phyloP scores from a whole-genome alignment of 208 protist genomes.

The Entamoeba histolytica region DNA sequence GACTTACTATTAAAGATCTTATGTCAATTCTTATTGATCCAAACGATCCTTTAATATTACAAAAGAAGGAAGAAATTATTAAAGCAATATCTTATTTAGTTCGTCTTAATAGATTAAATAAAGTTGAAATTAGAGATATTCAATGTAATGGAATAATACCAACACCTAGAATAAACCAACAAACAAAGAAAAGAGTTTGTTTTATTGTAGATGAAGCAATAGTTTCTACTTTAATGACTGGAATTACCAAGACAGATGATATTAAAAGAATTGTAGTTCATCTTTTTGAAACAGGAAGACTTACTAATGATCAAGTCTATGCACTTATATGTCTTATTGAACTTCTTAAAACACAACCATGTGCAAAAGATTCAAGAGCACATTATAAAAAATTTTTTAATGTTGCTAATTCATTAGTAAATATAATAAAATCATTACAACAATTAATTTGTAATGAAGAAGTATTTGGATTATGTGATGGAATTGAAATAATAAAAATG shows the following conservation, averaged over 20 bases:
- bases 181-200: neutral
- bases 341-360: neutral
- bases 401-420: neutral
- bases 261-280: neutral
- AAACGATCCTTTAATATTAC: neutral
- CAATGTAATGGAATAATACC: neutral
- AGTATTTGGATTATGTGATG: neutral
- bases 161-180: neutral
- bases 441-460: neutral
- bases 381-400: neutral
- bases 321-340: neutral
- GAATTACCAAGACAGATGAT: neutral
- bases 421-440: neutral
- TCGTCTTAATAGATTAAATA: neutral
- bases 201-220: neutral
- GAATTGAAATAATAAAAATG: neutral
- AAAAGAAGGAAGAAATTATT: neutral
- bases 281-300: neutral
- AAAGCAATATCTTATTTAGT: neutral
- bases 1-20: neutral
- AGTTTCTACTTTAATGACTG: neutral
- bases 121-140: neutral
- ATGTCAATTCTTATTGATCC: neutral
- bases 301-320: neutral
- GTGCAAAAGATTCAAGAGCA: neutral